Conservation (phyloP, 169 alveolate species). For the Plasmodium yoelii region DNA sequence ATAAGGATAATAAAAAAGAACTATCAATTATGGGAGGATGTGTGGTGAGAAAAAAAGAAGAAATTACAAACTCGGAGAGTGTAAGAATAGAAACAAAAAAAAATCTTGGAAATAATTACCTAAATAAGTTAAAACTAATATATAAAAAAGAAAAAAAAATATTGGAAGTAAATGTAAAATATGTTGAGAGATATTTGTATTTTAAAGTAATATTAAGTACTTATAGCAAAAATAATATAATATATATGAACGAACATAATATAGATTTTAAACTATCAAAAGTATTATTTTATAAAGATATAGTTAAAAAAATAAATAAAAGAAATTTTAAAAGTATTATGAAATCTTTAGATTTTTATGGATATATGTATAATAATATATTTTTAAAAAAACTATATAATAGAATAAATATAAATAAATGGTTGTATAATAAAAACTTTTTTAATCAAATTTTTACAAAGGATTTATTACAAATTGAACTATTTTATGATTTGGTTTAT, state of each 20-base stretch:
- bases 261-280: conserved; percentile 40
- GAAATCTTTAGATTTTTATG: conserved; percentile 61
- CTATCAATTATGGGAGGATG: not conserved
- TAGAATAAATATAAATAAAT: conserved; percentile 44
- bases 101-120: not conserved
- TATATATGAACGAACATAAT: conserved; percentile 16
- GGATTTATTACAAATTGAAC: conserved; percentile 16
- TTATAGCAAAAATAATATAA: conserved; percentile 22
- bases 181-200: conserved; percentile 45
- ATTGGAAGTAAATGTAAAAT: conserved; percentile 47
- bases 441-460: conserved; percentile 32
- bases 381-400: conserved; percentile 62
- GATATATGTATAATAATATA: conserved; percentile 41
- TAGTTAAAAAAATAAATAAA: conserved; percentile 31
- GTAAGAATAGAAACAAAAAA: not conserved
- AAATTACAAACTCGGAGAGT: not conserved
- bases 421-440: conserved; percentile 34
- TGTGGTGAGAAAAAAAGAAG: conserved; percentile 3
- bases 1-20: not conserved
- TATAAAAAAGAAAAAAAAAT: conserved; percentile 45
- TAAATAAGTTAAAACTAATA: conserved; percentile 39
- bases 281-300: conserved; percentile 37
- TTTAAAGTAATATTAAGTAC: conserved; percentile 49
- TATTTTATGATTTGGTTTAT: conserved; percentile 47
- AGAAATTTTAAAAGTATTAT: conserved; percentile 40